These are phyloP conservation scores for Pseudogymnoascus sp. DNA, from an alignment of 2,329 filamentous ascomycete genomes.

Conservation along the genomic window DNA sequence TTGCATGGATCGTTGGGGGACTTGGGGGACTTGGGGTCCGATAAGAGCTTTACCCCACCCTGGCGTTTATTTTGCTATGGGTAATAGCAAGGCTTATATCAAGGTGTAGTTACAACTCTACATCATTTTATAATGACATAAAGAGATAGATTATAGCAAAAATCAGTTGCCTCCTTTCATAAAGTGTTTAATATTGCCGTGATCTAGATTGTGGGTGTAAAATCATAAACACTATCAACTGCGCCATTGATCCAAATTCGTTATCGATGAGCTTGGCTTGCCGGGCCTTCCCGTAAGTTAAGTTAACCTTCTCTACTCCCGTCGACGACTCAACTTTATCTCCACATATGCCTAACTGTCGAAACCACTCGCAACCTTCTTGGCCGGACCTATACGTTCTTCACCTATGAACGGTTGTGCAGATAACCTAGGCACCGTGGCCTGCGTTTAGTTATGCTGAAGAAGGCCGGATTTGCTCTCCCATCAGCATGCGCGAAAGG, in stretches of 20 bases:
- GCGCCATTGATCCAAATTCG: not conserved
- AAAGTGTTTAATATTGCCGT: not conserved
- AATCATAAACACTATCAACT: not conserved
- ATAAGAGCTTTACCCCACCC: not conserved
- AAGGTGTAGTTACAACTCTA: not conserved
- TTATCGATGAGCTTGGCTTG: slow-evolving; percentile 1
- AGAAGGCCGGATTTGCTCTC: slow-evolving; percentile 34
- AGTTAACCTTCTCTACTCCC: slow-evolving; percentile 13
- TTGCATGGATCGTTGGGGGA: not conserved
- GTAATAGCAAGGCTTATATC: not conserved
- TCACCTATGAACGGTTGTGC: not conserved
- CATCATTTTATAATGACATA: not conserved
- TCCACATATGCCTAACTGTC: not conserved
- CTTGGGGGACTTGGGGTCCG: not conserved
- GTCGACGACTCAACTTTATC: not conserved
- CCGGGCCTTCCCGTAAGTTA: not conserved
- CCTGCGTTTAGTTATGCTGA: slow-evolving; percentile 34
- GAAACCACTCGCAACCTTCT: slow-evolving; percentile 1
- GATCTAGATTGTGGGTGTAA: not conserved
- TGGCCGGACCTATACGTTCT: slow-evolving; percentile 9
- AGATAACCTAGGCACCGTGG: not conserved
- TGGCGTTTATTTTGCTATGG: not conserved
- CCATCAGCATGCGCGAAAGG: slow-evolving; percentile 32
- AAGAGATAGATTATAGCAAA: not conserved
- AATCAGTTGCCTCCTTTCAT: not conserved